Evolutionary conservation across 2,329 filamentous ascomycete genomes (phyloP).

Genomic region (Paraphoma chrysanthemicola): DNA sequence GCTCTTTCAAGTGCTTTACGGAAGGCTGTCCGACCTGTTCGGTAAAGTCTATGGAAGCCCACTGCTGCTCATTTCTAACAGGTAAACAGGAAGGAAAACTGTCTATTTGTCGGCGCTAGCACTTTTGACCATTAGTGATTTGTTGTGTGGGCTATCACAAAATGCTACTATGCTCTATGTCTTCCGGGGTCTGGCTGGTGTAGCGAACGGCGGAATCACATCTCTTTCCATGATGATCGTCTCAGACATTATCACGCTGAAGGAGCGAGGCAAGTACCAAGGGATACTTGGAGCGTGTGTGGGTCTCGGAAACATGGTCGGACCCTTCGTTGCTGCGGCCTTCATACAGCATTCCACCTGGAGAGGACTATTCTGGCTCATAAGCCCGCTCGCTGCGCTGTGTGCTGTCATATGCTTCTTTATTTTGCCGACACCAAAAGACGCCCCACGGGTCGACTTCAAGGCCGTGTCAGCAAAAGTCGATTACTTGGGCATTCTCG

Average conservation of each 20-base stretch:
- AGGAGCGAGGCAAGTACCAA: constrained; percentile 47
- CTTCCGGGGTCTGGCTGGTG: constrained; percentile 64
- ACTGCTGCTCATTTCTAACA: not conserved
- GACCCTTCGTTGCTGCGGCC: constrained; percentile 32
- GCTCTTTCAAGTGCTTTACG: constrained; percentile 70
- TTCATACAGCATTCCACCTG: constrained; percentile 28
- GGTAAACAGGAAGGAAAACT: constrained; percentile 15
- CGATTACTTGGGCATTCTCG: constrained; percentile 65
- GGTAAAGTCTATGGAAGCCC: constrained; percentile 53
- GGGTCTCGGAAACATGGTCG: constrained; percentile 31
- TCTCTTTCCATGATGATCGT: constrained; percentile 47
- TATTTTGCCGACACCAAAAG: constrained; percentile 50
- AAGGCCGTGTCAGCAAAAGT: constrained; percentile 60
- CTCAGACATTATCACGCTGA: constrained; percentile 45
- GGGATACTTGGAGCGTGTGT: constrained; percentile 39
- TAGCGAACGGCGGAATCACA: constrained; percentile 68
- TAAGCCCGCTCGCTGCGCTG: constrained; percentile 21
- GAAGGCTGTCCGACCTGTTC: constrained; percentile 67
- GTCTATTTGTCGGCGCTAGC: constrained; percentile 62
- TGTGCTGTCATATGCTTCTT: constrained; percentile 18
- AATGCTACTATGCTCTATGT: constrained; percentile 66
- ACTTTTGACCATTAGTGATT: constrained; percentile 62
- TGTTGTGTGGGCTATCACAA: constrained; percentile 65
- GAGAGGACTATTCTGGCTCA: constrained; percentile 30
- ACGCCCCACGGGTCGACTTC: constrained; percentile 55